A percentile compares a stretch with the other conserved stretches of the same genome.
Conservation (phyloP, 2,329 filamentous ascomycete species). For the Cadophora malorum region DNA sequence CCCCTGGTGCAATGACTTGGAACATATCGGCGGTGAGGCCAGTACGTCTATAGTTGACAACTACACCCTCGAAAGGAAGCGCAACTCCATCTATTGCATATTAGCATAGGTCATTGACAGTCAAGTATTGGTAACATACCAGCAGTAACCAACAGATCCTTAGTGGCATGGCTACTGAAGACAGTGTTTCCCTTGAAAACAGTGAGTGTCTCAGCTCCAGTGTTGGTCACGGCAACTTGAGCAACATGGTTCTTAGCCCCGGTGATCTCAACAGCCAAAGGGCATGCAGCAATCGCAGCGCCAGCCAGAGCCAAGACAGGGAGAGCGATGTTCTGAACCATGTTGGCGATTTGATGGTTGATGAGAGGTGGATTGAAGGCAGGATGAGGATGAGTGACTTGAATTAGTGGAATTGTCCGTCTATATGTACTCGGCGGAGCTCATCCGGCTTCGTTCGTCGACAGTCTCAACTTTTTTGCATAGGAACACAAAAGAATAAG, state of each 20-base stretch:
- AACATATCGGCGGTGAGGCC: constrained; percentile 31
- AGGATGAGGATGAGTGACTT: not conserved
- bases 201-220: constrained; percentile 33
- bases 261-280: constrained; percentile 36
- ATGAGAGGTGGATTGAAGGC: not conserved
- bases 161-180: constrained; percentile 34
- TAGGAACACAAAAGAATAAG: too few species aligned
- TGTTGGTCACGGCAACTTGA: constrained; percentile 37
- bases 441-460: too few species aligned
- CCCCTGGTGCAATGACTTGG: constrained; percentile 35
- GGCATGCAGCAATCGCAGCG: constrained; percentile 36
- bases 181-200: constrained; percentile 41
- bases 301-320: constrained; percentile 35
- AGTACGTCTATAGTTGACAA: constrained; percentile 36
- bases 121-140: constrained; percentile 21
- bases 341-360: constrained; percentile 21
- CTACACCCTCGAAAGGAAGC: constrained; percentile 37
- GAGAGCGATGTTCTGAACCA: constrained; percentile 36
- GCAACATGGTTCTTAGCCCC: constrained; percentile 33
- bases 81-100: constrained; percentile 28
- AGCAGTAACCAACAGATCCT: constrained; percentile 35
- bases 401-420: not conserved
- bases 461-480: too few species aligned
- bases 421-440: constrained; percentile 18
- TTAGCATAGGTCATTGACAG: constrained; percentile 2